These are phyloP conservation scores for Linnemannia elongata DNA, from an alignment of 192 early-diverging fungal species.

Conservation along the genomic window DNA sequence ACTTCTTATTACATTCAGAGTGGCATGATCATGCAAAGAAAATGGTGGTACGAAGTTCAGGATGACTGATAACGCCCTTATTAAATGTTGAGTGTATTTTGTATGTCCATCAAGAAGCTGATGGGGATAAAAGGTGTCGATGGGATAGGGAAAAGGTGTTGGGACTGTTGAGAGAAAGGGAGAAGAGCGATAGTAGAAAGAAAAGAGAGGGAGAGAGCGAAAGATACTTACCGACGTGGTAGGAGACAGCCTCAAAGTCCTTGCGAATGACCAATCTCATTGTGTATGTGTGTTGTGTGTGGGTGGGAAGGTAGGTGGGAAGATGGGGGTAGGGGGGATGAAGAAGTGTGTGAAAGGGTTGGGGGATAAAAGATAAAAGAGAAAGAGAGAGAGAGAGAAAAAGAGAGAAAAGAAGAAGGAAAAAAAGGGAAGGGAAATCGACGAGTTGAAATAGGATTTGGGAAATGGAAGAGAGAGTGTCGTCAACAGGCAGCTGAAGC, in stretches of 20 bases:
- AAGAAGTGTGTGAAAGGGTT: constrained; percentile 19
- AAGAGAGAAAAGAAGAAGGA: not conserved
- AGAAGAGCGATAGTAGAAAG: too few species aligned
- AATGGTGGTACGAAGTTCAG: not conserved
- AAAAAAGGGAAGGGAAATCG: not conserved
- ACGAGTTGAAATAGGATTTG: not conserved
- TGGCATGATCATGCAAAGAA: not conserved
- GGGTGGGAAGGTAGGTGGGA: not conserved
- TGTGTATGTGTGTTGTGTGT: constrained; percentile 23
- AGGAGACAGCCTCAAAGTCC: constrained; percentile 78
- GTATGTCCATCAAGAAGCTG: not conserved
- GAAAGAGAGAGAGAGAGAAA: not conserved
- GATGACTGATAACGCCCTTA: not conserved
- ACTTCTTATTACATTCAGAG: not conserved
- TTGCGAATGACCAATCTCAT: constrained; percentile 86
- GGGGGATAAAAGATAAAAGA: not conserved
- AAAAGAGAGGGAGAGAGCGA: not conserved
- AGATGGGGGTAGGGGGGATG: constrained; percentile 13
- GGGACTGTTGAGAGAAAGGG: constrained; percentile 16
- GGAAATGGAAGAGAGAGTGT: not conserved
- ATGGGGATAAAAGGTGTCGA: not conserved
- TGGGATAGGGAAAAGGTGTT: not conserved
- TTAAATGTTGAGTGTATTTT: not conserved
- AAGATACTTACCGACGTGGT: constrained; percentile 68
- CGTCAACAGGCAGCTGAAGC: constrained; percentile 8